Evolutionary conservation across 2,329 filamentous ascomycete genomes (phyloP), one percentile per base, ranked within the genome.

Genomic region (Podosphaera leucotricha): DNA sequence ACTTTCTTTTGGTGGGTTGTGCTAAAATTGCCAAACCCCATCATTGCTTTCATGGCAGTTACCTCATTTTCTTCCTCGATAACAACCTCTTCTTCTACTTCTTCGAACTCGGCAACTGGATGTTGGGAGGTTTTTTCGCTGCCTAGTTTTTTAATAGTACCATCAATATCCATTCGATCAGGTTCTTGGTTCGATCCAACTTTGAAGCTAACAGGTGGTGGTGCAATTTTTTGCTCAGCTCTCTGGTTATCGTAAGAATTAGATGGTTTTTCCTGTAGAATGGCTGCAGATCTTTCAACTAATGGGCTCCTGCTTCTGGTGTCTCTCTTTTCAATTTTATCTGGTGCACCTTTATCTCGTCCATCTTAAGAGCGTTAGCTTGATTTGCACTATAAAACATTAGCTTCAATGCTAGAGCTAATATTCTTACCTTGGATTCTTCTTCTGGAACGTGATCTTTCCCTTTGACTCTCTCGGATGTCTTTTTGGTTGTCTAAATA

Each of bases 1-100:
- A 98, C 77, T 58, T 94, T 92, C 44, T 80, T 84, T 47, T 81
- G 75, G 62, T 95, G 92, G 18, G 90, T 95, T 20, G 75, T 77
- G 46, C 76, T 77, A 62, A 95, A 98, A 0, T 71, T 73, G 16
- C 75, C 75, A 56, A 98, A 94, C 1, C 90, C 90, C 81, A 98
- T 86, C 65, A 86, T 75, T 42, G 77, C 76, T 53, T 76, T 69
- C 79, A 95, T 87, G 47, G 72, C 72, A 45, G 70, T 72, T 57
- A 80, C 66, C 43, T 77, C 74, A 49, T 78, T 76, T 49, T 86
- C 80, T 45, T 70, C 70, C 42, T 67, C 63, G 15, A 67, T 55
- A 22, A 68, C 62, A 36, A 70, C 68, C 15, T 69, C 63, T 8
- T 64, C 62, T 8, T 71, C 68, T n/a, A 69, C 64, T 7, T 46